Evolutionary conservation across 1,139 yeast species (phyloP), one percentile per base, ranked within the genome.

Genomic region (Taphrina pruni): DNA sequence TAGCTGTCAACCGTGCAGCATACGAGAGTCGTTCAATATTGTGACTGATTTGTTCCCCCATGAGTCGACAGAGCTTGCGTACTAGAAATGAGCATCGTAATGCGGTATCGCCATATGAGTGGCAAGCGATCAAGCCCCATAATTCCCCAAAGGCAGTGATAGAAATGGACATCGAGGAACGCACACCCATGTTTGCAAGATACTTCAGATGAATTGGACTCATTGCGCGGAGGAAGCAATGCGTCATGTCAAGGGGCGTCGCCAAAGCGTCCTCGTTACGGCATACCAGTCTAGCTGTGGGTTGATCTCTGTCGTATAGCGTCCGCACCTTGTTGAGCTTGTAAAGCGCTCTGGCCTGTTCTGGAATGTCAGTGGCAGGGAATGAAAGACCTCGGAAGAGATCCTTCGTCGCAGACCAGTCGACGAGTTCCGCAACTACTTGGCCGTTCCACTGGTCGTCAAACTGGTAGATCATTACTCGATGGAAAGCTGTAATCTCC

Each of bases 391-490:
- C 69, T 43, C 54, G 60, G 43, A 60, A 66, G 17, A 66, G 57
- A 46, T 66, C 69, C 60, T 66, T 66, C n/a, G 69, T 66, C 26
- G 43, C 45, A 8, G 41, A 21, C 65, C 69, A 60, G 35, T 66
- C 69, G 4, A 66, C 69, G 12, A 66, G 50, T 39, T 66, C 69
- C 14, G 69, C 65, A 1, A 66, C 69, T 2, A 66, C 69, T 32
- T 66, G 69, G 3, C 69, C 69, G 21, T 66, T 66, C 65, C 66
- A 66, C n/a, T 66, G 64, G 20, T 66, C 69, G 39, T 66, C 69
- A 36, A 66, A 66, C 20, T 66, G 69, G 35, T 66, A 66, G 1
- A 66, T 50, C 69, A 66, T 66, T 46, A 54, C 65, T 12, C 69
- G 65, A 45, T 58, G 66, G 36, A 60, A 66, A 36, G 46, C n/a